Evolutionary conservation across 495 filamentous ascomycete species (phyloP).

Genomic region (Tuber aestivum): DNA sequence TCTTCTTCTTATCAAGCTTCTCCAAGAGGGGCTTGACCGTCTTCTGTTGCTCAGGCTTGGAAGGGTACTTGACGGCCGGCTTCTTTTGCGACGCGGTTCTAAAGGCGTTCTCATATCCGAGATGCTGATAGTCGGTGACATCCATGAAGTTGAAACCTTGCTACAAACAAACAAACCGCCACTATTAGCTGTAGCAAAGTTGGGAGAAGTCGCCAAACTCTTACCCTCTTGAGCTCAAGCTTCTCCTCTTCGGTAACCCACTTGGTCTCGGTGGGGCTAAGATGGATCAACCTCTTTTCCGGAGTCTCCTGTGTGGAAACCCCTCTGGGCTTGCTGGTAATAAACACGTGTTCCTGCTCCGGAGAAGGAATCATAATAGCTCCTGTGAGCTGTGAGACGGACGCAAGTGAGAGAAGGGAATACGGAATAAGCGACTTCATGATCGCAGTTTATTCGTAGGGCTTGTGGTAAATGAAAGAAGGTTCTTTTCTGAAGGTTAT

Average conservation of each 20-base stretch:
- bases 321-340: slow-evolving; percentile 24
- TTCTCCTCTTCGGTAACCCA: slow-evolving; percentile 95
- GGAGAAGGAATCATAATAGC: slow-evolving; percentile 36
- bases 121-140: slow-evolving; percentile 65
- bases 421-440: slow-evolving; percentile 39
- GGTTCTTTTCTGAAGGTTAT: slow-evolving; percentile 3
- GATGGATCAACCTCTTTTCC: slow-evolving; percentile 71
- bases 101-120: slow-evolving; percentile 48
- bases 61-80: slow-evolving; percentile 57
- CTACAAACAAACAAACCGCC: slow-evolving; percentile 46
- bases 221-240: slow-evolving; percentile 78
- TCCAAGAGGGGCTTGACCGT: slow-evolving; percentile 61
- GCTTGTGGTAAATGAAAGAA: not conserved
- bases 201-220: slow-evolving; percentile 37
- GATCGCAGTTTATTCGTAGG: slow-evolving; percentile 12
- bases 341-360: slow-evolving; percentile 24
- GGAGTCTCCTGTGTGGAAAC: slow-evolving; percentile 39
- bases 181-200: not conserved
- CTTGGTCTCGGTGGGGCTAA: slow-evolving; percentile 72
- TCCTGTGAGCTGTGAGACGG: slow-evolving; percentile 24
- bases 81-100: slow-evolving; percentile 44
- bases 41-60: slow-evolving; percentile 58
- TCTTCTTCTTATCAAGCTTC: slow-evolving; percentile 66
- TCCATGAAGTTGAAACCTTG: slow-evolving; percentile 88
- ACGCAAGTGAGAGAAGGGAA: slow-evolving; percentile 34